Base-by-base conservation (phyloP, 495 filamentous ascomycete genomes). In the Barbatosphaeria neglecta region DNA sequence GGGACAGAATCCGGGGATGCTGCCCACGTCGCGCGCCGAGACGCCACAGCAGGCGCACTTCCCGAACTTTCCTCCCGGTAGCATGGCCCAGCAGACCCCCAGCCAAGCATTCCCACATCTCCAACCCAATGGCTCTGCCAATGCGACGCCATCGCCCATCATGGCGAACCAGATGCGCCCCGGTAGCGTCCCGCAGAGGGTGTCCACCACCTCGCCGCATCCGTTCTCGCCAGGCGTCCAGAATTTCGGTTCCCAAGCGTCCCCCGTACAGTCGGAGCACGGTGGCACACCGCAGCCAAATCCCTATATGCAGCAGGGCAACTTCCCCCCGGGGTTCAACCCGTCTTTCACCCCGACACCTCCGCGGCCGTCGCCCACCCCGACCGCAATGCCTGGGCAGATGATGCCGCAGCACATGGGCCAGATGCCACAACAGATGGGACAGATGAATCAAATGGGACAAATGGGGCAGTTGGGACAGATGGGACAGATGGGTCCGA, bases 201-300 rank as follows among this genome's bases (percentile, higher is more conserved):
- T 95, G 62, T 81, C 87, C 49, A 95, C 92, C 22, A 81, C 87
- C 25, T 96, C 90, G 15, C 90, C 90, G 3, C 87, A 87, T 59
- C 89, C 88, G 0, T 95, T 93, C 64, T 89, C 88, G 1, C 86
- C 87, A 17, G 82, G 82, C 22, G 76, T 78, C 27, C 83, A 84
- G 53, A 79, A 83, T 45, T 86, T 90, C 53, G 79, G 72, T 37
- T 67, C 77, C 2, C 87, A 93, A 48, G 77, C 84, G 54, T 90
- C 89, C 4, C 86, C 89, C 5, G 73, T 86, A 13, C 80, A 83
- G 22, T 80, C 82, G 13, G 87, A 90, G 44, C 84, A 90, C 57
- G 75, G 77, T 22, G 86, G 80, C 48, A 88, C 86, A 9, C 87
- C 88, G 0, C 89, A 95, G 58, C 64, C 64, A 27, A 63, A 64